A percentile compares a stretch with the other conserved stretches of the same genome.
These are phyloP conservation scores for Amaranthus cruentus DNA, from an alignment of 148 eudicot species.

Conservation along the genomic window DNA sequence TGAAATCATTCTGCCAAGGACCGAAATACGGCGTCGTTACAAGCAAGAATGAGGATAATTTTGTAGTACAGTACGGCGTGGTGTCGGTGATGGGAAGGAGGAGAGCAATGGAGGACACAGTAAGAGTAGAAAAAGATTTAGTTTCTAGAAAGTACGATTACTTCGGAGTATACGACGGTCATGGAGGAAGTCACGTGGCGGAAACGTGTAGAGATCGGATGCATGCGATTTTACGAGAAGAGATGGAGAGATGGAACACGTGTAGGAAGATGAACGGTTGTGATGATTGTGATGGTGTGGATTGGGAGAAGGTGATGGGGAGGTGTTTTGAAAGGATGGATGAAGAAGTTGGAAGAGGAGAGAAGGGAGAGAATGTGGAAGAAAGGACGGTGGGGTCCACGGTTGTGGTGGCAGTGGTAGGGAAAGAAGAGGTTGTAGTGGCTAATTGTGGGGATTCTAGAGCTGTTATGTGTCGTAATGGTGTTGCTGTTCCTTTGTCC, in stretches of 20 bases:
- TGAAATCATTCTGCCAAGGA: conserved; percentile 7
- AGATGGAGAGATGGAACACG: conserved; percentile 22
- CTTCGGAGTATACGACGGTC: conserved; percentile 69
- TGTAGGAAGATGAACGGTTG: neutral
- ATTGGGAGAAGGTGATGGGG: conserved; percentile 58
- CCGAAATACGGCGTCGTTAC: conserved; percentile 1
- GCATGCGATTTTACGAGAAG: conserved; percentile 33
- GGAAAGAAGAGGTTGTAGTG: conserved; percentile 50
- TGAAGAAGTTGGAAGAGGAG: conserved; percentile 30
- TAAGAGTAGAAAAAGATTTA: conserved; percentile 31
- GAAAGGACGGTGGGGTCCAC: conserved; percentile 64
- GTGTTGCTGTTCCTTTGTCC: conserved; percentile 51
- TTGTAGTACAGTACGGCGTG: conserved; percentile 34
- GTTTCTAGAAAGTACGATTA: conserved; percentile 28
- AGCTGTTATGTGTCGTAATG: conserved; percentile 52
- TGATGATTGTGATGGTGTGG: conserved; percentile 30
- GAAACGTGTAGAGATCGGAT: conserved; percentile 46
- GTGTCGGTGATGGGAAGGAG: conserved; percentile 57
- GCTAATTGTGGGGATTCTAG: conserved; percentile 87
- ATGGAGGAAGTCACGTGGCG: conserved; percentile 60
- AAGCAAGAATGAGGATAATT: no score
- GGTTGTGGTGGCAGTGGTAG: conserved; percentile 61
- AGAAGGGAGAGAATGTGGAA: conserved; percentile 20
- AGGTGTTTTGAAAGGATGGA: conserved; percentile 53
- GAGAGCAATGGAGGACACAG: conserved; percentile 65